Conservation (phyloP, 2,329 filamentous ascomycete genomes). For the Cytospora leucostoma region DNA sequence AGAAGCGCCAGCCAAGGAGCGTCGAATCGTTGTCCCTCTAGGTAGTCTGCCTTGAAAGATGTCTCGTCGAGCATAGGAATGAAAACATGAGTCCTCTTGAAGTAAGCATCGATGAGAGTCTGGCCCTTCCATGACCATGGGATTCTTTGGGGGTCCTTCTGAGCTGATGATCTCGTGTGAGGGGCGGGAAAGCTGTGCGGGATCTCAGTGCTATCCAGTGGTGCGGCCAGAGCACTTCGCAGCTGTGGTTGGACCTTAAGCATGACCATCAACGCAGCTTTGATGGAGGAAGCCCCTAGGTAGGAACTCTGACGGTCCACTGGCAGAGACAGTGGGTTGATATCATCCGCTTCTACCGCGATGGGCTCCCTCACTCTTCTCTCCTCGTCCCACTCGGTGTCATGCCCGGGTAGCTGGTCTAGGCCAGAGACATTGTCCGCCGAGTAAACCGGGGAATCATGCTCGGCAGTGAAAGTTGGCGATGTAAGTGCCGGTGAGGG, state of each 20-base stretch:
- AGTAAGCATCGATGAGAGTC: slow-evolving; percentile 73
- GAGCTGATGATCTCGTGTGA: slow-evolving; percentile 44
- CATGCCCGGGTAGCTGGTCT: slow-evolving; percentile 68
- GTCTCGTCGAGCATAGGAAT: slow-evolving; percentile 74
- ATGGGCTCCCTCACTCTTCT: slow-evolving; percentile 55
- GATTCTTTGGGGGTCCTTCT: slow-evolving; percentile 52
- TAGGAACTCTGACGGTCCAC: slow-evolving; percentile 65
- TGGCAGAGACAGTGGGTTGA: slow-evolving; percentile 66
- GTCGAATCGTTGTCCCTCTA: slow-evolving; percentile 64
- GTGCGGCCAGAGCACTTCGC: slow-evolving; percentile 47
- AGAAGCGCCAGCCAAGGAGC: slow-evolving; percentile 70
- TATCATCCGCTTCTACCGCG: slow-evolving; percentile 68
- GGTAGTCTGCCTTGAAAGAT: slow-evolving; percentile 66
- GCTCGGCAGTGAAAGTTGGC: slow-evolving; percentile 46
- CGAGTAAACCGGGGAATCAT: slow-evolving; percentile 50
- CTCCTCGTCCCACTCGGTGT: slow-evolving; percentile 69
- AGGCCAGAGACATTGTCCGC: slow-evolving; percentile 54
- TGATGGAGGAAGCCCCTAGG: slow-evolving; percentile 73
- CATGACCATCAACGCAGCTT: slow-evolving; percentile 74
- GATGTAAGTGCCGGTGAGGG: slow-evolving; percentile 57
- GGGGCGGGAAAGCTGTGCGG: slow-evolving; percentile 48
- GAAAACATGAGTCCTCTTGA: slow-evolving; percentile 71
- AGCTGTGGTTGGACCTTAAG: slow-evolving; percentile 55
- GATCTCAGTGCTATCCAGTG: slow-evolving; percentile 50
- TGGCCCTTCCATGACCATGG: slow-evolving; percentile 66